Evolutionary conservation across 768 basidiomycete genomes (phyloP).

Genomic region (Trametes sanguinea): DNA sequence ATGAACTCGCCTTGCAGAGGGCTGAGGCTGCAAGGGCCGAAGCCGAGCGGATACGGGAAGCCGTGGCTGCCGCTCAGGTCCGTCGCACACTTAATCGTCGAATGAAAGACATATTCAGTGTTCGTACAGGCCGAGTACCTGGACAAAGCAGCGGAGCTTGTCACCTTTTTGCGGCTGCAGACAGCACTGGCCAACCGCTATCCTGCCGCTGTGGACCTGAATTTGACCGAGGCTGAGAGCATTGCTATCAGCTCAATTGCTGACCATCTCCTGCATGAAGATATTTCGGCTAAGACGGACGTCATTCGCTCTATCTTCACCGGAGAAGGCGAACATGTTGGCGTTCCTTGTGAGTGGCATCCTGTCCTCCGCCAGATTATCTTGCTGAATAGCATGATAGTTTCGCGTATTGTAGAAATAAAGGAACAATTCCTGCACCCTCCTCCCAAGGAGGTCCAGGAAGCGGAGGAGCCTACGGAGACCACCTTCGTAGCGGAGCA

Average conservation of each 20-base stretch:
- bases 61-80: slow-evolving; percentile 63
- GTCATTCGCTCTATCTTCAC: slow-evolving; percentile 58
- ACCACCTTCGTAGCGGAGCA: slow-evolving; percentile 2
- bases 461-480: not conserved
- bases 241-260: slow-evolving; percentile 53
- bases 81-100: not conserved
- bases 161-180: slow-evolving; percentile 63
- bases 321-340: slow-evolving; percentile 60
- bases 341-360: slow-evolving; percentile 59
- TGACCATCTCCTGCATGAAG: slow-evolving; percentile 58
- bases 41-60: slow-evolving; percentile 53
- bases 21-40: slow-evolving; percentile 59
- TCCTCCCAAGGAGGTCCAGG: slow-evolving; percentile 34
- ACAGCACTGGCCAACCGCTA: slow-evolving; percentile 49
- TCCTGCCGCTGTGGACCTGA: slow-evolving; percentile 43
- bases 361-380: not conserved
- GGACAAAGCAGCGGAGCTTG: slow-evolving; percentile 49
- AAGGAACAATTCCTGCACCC: slow-evolving; percentile 54
- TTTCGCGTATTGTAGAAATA: slow-evolving; percentile 61
- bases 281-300: slow-evolving; percentile 49
- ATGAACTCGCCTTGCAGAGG: slow-evolving; percentile 56
- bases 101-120: not conserved
- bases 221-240: slow-evolving; percentile 53
- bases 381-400: slow-evolving; percentile 37
- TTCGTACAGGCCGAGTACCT: slow-evolving; percentile 43